A percentile compares a stretch with the other conserved stretches of the same genome.
Conservation (phyloP, 2,329 filamentous ascomycete genomes). For the Alternaria hordeiaustralica region DNA sequence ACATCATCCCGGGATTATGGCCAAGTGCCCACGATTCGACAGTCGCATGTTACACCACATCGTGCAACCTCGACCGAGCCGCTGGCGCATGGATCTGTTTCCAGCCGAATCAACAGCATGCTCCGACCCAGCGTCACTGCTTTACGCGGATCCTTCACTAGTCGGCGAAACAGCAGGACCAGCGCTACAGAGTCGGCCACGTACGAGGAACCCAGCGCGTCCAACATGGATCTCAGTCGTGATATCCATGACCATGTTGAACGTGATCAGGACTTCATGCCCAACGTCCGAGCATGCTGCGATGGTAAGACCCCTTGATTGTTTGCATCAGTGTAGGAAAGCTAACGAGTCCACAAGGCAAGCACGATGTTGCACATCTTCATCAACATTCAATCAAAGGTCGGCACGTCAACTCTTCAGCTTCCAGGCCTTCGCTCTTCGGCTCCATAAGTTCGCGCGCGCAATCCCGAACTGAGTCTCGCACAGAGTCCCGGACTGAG, state of each 20-base stretch:
- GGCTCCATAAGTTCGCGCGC: slow-evolving; percentile 45
- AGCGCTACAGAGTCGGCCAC: slow-evolving; percentile 42
- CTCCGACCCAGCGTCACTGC: slow-evolving; percentile 49
- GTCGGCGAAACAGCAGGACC: slow-evolving; percentile 51
- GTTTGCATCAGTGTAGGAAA: slow-evolving; percentile 7
- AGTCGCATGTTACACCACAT: slow-evolving; percentile 36
- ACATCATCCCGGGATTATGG: slow-evolving; percentile 47
- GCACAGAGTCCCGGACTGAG: slow-evolving; percentile 21
- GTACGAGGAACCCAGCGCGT: slow-evolving; percentile 67
- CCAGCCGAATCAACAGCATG: slow-evolving; percentile 54
- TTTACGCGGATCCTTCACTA: slow-evolving; percentile 59
- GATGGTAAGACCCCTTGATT: slow-evolving; percentile 72
- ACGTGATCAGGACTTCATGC: slow-evolving; percentile 76
- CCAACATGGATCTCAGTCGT: slow-evolving; percentile 77
- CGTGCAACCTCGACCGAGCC: slow-evolving; percentile 43
- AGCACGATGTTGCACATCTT: slow-evolving; percentile 59
- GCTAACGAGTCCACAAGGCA: slow-evolving; percentile 43
- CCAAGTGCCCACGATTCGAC: slow-evolving; percentile 57
- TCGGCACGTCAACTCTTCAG: slow-evolving; percentile 35
- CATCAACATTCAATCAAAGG: slow-evolving; percentile 41
- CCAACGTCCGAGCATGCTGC: slow-evolving; percentile 96
- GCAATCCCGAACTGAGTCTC: slow-evolving; percentile 36
- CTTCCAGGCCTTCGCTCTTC: slow-evolving; percentile 38
- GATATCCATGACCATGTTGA: slow-evolving; percentile 80
- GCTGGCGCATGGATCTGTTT: slow-evolving; percentile 50